A percentile compares a stretch with the other conserved stretches of the same genome.
phyloP scores from a whole-genome alignment of 2,329 filamentous ascomycete species.

The Trematosphaeria pertusa region DNA sequence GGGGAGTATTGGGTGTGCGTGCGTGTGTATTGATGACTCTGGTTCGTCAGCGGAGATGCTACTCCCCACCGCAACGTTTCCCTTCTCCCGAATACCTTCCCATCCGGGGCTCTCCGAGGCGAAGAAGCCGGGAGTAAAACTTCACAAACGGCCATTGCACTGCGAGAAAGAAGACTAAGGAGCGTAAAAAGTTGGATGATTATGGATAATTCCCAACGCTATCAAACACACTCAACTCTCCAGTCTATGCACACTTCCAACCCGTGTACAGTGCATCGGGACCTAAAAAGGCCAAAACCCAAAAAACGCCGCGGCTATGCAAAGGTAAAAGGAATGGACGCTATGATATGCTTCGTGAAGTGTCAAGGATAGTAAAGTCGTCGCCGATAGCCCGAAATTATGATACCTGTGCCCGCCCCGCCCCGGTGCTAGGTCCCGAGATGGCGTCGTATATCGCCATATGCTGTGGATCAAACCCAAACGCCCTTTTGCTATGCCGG shows the following conservation, averaged over 20 bases:
- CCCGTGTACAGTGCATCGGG: background rate
- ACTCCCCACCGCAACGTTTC: too few species aligned
- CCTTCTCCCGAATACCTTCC: too few species aligned
- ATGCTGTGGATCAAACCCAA: background rate
- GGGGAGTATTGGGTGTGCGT: too few species aligned
- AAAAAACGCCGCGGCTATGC: slow-evolving; percentile 33
- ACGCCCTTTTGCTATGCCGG: slow-evolving; percentile 11
- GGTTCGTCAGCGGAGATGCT: too few species aligned
- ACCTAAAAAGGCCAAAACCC: background rate
- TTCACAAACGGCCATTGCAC: too few species aligned
- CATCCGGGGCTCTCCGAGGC: too few species aligned
- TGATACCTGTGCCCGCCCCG: background rate
- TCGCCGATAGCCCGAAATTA: too few species aligned
- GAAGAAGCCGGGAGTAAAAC: too few species aligned
- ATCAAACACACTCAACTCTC: too few species aligned
- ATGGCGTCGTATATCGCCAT: too few species aligned
- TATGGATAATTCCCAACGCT: slow-evolving; percentile 1
- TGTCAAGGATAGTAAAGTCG: slow-evolving; percentile 10
- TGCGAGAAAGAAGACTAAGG: slow-evolving; percentile 2
- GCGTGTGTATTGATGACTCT: too few species aligned
- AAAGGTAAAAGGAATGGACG: slow-evolving; percentile 24
- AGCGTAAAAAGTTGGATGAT: slow-evolving; percentile 4
- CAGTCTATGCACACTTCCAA: background rate
- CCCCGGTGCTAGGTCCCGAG: too few species aligned
- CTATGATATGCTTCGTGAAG: slow-evolving; percentile 9